Conservation (phyloP, 1,284 basidiomycete species). For the Serendipita sp. region DNA sequence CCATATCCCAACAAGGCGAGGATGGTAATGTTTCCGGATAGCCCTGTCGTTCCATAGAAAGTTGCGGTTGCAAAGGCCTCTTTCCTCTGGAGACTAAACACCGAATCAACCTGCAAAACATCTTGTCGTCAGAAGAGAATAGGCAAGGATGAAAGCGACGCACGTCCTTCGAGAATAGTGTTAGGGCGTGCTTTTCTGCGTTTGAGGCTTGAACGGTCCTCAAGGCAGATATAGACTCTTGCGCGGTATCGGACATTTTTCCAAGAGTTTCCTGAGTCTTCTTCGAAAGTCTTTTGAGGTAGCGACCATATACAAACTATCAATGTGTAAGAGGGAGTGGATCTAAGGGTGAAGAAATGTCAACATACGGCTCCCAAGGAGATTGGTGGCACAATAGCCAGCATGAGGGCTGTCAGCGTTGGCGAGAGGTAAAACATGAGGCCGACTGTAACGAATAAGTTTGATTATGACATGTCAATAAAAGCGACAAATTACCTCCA, state of each 20-base stretch:
- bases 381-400: constrained; percentile 86
- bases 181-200: constrained; percentile 55
- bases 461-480: not conserved
- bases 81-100: constrained; percentile 67
- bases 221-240: constrained; percentile 85
- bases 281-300: constrained; percentile 83
- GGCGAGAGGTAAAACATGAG: constrained; percentile 96
- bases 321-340: not conserved
- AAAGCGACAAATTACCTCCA: constrained; percentile 43
- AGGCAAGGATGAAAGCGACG: not conserved
- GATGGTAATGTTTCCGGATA: constrained; percentile 89
- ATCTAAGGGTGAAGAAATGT: not conserved
- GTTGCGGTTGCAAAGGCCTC: constrained; percentile 86
- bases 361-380: constrained; percentile 77
- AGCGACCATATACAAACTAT: constrained; percentile 87
- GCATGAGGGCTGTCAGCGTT: constrained; percentile 82
- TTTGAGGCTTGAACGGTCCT: constrained; percentile 91
- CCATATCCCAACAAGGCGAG: constrained; percentile 86
- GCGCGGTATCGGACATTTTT: constrained; percentile 83
- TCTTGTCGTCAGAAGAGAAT: constrained; percentile 24
- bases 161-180: constrained; percentile 41
- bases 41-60: constrained; percentile 86
- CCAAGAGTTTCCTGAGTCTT: constrained; percentile 88
- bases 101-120: constrained; percentile 36
- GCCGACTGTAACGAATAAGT: constrained; percentile 42